Evolutionary conservation across 106 monocot genomes (phyloP).

Genomic region (Acanthochlamys bracteata): DNA sequence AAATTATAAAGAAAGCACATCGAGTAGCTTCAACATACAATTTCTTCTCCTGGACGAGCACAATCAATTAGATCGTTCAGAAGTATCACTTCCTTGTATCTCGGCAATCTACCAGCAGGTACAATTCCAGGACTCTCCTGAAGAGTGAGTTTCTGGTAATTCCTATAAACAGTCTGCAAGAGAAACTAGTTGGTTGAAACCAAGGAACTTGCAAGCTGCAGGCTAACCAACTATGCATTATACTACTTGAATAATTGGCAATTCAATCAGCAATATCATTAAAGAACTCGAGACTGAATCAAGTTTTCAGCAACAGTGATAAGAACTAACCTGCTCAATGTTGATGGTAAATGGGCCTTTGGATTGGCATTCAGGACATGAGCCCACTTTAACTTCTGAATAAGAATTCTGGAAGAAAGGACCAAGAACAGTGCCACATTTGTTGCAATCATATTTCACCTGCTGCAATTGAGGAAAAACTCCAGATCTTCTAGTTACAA

Average conservation of each 20-base stretch:
- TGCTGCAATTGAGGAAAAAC: conserved; percentile 98
- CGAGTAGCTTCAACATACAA: conserved; percentile 35
- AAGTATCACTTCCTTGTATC: conserved; percentile 99
- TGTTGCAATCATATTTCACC: conserved; percentile 95
- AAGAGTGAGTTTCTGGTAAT: conserved; percentile 98
- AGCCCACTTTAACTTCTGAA: conserved; percentile 97
- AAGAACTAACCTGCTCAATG: conserved; percentile 63
- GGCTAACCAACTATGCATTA: too few relatives aligned
- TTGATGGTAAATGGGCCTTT: conserved; percentile 97
- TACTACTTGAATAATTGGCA: too few relatives aligned
- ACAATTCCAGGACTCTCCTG: conserved; percentile 99
- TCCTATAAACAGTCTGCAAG: conserved; percentile 90
- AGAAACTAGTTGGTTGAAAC: not conserved
- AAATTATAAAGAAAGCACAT: too few relatives aligned
- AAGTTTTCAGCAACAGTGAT: too few relatives aligned
- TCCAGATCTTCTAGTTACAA: conserved; percentile 93
- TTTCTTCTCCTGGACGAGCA: conserved; percentile 99
- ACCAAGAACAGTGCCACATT: conserved; percentile 85
- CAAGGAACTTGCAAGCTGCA: too few relatives aligned
- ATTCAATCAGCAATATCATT: too few relatives aligned
- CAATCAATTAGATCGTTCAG: conserved; percentile 98
- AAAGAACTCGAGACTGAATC: too few relatives aligned
- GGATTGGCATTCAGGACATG: conserved; percentile 97
- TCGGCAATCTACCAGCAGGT: conserved; percentile 94
- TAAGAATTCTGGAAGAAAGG: conserved; percentile 98